These are phyloP conservation scores for Hypholoma fasciculare DNA, from an alignment of 768 basidiomycete species.

Conservation along the genomic window DNA sequence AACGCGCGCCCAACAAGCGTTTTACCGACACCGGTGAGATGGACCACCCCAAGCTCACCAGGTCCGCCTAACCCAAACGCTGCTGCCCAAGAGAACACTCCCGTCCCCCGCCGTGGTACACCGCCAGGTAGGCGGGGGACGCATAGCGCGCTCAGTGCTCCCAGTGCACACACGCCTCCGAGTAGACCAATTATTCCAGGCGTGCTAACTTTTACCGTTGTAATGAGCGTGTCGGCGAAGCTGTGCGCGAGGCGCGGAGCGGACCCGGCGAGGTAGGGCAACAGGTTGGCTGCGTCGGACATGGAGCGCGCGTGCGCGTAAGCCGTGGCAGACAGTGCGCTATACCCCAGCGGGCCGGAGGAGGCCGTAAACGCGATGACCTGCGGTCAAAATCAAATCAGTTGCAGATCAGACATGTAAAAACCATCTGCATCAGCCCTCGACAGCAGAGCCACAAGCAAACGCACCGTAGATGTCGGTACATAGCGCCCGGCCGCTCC, in stretches of 20 bases:
- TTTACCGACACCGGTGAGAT: background rate
- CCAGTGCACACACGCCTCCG: conserved; percentile 20
- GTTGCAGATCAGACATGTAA: too few relatives aligned
- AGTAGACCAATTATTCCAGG: conserved; percentile 24
- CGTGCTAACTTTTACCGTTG: conserved; percentile 24
- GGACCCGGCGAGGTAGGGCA: conserved; percentile 42
- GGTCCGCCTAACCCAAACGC: conserved; percentile 14
- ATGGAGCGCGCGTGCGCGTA: conserved; percentile 34
- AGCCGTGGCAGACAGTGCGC: conserved; percentile 29
- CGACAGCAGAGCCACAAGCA: too few relatives aligned
- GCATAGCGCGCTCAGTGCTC: conserved; percentile 20
- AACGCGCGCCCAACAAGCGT: too few relatives aligned
- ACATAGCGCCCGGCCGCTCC: conserved; percentile 40
- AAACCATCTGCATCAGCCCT: too few relatives aligned
- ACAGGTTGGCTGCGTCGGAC: conserved; percentile 39
- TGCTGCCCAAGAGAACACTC: conserved; percentile 25
- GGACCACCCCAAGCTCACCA: background rate
- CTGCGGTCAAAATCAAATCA: conserved; percentile 23
- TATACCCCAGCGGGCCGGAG: conserved; percentile 37
- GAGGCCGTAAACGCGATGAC: conserved; percentile 37
- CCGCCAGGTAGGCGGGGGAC: conserved; percentile 23
- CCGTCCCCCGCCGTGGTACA: conserved; percentile 24
- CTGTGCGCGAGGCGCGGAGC: conserved; percentile 33
- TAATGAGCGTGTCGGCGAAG: conserved; percentile 30
- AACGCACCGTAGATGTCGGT: conserved; percentile 38